Percentiles rank a stretch among this genome's conserved stretches.
Evolutionary conservation across 331 rosid genomes (phyloP).

Genomic region (Ulmus americana): DNA sequence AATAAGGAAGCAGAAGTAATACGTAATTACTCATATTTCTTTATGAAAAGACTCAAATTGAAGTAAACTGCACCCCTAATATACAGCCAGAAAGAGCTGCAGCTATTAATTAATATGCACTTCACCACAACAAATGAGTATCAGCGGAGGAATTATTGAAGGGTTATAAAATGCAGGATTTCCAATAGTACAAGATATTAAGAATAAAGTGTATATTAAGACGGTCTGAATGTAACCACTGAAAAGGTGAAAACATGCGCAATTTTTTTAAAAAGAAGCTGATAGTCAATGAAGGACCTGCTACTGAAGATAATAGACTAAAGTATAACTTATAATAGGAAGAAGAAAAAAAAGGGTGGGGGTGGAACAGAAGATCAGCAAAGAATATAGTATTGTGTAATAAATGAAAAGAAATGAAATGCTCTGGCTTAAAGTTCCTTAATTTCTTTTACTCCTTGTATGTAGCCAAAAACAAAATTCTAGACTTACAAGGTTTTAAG

Average conservation of each 20-base stretch:
- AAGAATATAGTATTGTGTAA: background rate
- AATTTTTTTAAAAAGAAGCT: no score
- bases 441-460: background rate
- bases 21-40: background rate
- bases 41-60: background rate
- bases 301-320: no score
- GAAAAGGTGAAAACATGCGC: no score
- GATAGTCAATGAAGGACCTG: no score
- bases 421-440: background rate
- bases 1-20: conserved; percentile 4
- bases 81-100: background rate
- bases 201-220: background rate
- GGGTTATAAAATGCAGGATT: background rate
- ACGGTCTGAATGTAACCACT: no score
- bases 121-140: background rate
- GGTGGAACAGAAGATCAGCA: background rate
- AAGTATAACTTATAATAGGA: no score
- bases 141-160: background rate
- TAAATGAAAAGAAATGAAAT: conserved; percentile 1
- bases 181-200: background rate
- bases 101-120: background rate
- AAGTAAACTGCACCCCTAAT: background rate
- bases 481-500: background rate
- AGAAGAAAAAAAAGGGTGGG: no score
- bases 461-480: background rate